These are phyloP conservation scores for Yamadazyma epiphylla DNA, from an alignment of 1,139 yeast species.

Conservation along the genomic window DNA sequence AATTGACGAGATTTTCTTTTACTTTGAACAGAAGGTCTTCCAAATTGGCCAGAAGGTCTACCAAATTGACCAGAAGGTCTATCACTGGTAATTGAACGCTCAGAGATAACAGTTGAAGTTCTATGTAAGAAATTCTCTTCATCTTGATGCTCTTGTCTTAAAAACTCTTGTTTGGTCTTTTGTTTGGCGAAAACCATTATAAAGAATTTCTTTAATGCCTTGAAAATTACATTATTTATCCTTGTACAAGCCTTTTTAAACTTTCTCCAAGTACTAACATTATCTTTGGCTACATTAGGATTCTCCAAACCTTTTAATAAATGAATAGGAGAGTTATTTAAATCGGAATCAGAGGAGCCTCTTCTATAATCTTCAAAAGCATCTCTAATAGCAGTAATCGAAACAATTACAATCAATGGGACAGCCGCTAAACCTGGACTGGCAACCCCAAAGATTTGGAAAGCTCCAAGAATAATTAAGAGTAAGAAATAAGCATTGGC, in stretches of 20 bases:
- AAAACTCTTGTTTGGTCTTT: constrained; percentile 22
- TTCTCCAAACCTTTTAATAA: constrained; percentile 67
- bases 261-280: constrained; percentile 61
- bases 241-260: constrained; percentile 49
- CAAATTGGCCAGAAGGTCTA: constrained; percentile 3
- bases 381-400: constrained; percentile 53
- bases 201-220: constrained; percentile 19
- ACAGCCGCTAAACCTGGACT: constrained; percentile 53
- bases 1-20: constrained; percentile 13
- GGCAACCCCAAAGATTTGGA: constrained; percentile 57
- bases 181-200: constrained; percentile 29
- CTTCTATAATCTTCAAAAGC: constrained; percentile 58
- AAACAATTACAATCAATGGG: constrained; percentile 56
- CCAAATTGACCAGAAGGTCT: no score
- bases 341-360: constrained; percentile 49
- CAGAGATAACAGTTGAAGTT: constrained; percentile 40
- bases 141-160: constrained; percentile 23
- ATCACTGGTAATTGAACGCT: constrained; percentile 13
- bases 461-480: constrained; percentile 48
- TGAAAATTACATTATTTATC: constrained; percentile 12
- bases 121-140: constrained; percentile 30
- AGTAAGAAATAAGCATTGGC: constrained; percentile 55
- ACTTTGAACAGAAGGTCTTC: constrained; percentile 10
- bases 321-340: constrained; percentile 50
- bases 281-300: constrained; percentile 71